Conservation (phyloP, 2,329 filamentous ascomycete genomes). For the Chaetomiaceae sp. region DNA sequence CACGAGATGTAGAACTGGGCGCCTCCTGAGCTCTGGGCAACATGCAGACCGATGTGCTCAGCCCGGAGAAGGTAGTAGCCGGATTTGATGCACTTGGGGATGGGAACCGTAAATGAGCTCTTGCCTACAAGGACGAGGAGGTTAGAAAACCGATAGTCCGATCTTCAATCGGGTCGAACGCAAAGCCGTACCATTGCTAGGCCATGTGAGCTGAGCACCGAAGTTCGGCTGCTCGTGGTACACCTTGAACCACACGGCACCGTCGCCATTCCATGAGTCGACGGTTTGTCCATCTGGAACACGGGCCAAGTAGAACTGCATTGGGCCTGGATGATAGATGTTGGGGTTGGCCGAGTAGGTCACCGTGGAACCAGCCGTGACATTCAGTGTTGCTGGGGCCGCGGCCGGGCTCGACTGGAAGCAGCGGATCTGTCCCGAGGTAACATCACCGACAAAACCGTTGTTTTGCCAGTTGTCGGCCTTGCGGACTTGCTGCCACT, state of each 20-base stretch:
- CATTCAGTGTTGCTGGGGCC: conserved; percentile 36
- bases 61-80: conserved; percentile 46
- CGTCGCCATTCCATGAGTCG: conserved; percentile 35
- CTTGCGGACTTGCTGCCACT: conserved; percentile 44
- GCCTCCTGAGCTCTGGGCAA: conserved; percentile 35
- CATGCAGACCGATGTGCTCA: conserved; percentile 45
- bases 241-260: conserved; percentile 42
- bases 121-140: conserved; percentile 25
- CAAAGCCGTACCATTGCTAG: conserved; percentile 33
- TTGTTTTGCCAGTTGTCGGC: conserved; percentile 48
- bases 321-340: conserved; percentile 39
- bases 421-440: conserved; percentile 44
- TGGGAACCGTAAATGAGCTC: conserved; percentile 35
- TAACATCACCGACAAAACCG: conserved; percentile 45
- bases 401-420: conserved; percentile 39
- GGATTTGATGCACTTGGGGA: conserved; percentile 39
- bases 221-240: conserved; percentile 40
- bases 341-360: conserved; percentile 38
- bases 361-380: conserved; percentile 42
- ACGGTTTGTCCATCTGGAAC: conserved; percentile 34
- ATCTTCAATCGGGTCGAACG: neutral
- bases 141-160: neutral
- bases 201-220: conserved; percentile 37
- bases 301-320: conserved; percentile 38
- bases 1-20: conserved; percentile 45